Evolutionary conservation across 768 basidiomycete species (phyloP).

Genomic region (Leccinellum luteum): DNA sequence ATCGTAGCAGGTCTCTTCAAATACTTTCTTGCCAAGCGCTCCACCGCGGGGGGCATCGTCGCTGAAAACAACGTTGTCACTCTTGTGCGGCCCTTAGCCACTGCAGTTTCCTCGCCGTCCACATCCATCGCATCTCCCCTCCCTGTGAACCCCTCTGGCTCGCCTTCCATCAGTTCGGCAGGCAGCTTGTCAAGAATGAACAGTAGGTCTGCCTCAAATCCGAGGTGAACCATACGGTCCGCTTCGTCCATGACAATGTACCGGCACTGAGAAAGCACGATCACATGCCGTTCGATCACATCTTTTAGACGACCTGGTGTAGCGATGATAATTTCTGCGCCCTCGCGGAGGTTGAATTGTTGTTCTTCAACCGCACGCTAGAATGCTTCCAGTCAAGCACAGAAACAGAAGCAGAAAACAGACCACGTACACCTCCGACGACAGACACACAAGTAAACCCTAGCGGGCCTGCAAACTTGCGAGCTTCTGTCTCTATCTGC

Average conservation of each 20-base stretch:
- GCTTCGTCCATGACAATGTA: slow-evolving; percentile 99
- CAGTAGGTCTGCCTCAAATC: slow-evolving; percentile 91
- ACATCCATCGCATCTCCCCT: slow-evolving; percentile 69
- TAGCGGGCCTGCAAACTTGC: slow-evolving; percentile 86
- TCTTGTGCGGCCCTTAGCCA: slow-evolving; percentile 66
- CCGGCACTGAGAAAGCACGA: slow-evolving; percentile 95
- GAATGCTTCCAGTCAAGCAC: slow-evolving; percentile 13
- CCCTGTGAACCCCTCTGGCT: slow-evolving; percentile 32
- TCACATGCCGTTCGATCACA: slow-evolving; percentile 91
- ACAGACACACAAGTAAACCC: slow-evolving; percentile 96
- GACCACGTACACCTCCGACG: slow-evolving; percentile 78
- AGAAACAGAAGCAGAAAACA: not conserved
- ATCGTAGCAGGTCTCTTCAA: slow-evolving; percentile 90
- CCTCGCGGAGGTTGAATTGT: slow-evolving; percentile 95
- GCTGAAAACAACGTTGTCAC: slow-evolving; percentile 98
- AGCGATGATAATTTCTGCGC: slow-evolving; percentile 97
- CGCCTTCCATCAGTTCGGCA: slow-evolving; percentile 82
- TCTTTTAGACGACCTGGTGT: slow-evolving; percentile 98
- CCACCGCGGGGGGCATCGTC: slow-evolving; percentile 98
- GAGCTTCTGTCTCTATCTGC: slow-evolving; percentile 91
- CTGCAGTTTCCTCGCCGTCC: slow-evolving; percentile 57
- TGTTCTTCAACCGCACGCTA: slow-evolving; percentile 95
- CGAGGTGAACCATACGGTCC: slow-evolving; percentile 97
- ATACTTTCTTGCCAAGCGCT: slow-evolving; percentile 92
- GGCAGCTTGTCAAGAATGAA: slow-evolving; percentile 95